Percentiles rank a stretch among this genome's conserved stretches.
These are phyloP conservation scores for Haplosporangium sp. DNA, from an alignment of 371 early-diverging fungal genomes.

Conservation along the genomic window DNA sequence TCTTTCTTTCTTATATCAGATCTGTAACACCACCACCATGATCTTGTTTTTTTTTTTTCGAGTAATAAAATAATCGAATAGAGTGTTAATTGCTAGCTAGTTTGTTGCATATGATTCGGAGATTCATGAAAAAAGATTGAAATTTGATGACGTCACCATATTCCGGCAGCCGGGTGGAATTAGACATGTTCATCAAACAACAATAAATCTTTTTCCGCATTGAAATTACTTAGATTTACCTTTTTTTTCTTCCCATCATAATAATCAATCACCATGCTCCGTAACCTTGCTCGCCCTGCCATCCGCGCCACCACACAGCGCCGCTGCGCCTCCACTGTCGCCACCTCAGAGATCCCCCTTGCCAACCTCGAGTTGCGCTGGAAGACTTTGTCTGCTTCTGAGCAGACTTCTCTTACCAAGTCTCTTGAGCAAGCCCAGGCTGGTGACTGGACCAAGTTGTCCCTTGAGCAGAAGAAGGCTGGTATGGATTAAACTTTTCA, in stretches of 20 bases:
- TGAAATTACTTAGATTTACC: too few relatives aligned
- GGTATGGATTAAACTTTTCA: constrained; percentile 67
- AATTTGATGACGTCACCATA: too few relatives aligned
- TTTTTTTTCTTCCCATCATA: background rate
- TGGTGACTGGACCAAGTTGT: constrained; percentile 94
- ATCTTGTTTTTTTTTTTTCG: background rate
- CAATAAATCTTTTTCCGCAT: too few relatives aligned
- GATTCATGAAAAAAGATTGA: background rate
- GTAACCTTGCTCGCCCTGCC: constrained; percentile 48
- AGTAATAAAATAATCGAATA: background rate
- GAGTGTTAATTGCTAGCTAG: too few relatives aligned
- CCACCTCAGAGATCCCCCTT: constrained; percentile 69
- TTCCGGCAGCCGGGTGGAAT: too few relatives aligned
- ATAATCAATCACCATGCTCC: constrained; percentile 29
- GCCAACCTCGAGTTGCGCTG: constrained; percentile 84
- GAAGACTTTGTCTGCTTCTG: constrained; percentile 86
- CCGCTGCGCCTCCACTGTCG: constrained; percentile 49
- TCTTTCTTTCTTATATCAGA: background rate
- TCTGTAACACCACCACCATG: background rate
- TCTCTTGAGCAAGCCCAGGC: constrained; percentile 87
- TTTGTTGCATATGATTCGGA: too few relatives aligned
- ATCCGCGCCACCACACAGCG: constrained; percentile 48
- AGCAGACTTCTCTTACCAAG: constrained; percentile 87
- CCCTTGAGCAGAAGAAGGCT: constrained; percentile 95
- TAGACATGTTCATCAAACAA: too few relatives aligned